Evolutionary conservation across 2,329 filamentous ascomycete genomes (phyloP), one percentile per base, ranked within the genome.

Genomic region (Colletotrichum cereale): DNA sequence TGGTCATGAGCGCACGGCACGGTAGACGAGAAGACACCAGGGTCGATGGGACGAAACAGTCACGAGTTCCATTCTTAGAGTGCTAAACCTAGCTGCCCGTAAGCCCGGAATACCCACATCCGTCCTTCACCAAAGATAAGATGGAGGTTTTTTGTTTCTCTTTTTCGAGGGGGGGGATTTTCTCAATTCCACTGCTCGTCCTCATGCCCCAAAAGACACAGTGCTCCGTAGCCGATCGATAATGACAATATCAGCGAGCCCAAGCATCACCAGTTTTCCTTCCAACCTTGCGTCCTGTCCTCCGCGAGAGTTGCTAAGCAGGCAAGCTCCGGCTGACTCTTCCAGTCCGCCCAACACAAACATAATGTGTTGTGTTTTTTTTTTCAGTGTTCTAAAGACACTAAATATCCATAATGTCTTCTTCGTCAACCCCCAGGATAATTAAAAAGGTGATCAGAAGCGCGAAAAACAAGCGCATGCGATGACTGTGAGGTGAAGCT

Each of bases 51-150:
- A 72, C 60, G 57, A 65, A 71, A 72, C 60, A 72, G 55, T 72
- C 69, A 60, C 63, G 60, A 72, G 60, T 72, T 72, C 66, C 66
- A 69, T 70, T 72, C 69, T 65, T 60, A 65, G 69, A 72, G 60
- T 38, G 69, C 69, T 70, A 72, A 67, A 63, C 24, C 55, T 68
- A 72, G 56, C 69, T 38, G 69, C 65, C 66, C 61, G 6, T 40
- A 72, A 72, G 60, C 65, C 60, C 42, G 62, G 60, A 70, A 65
- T 55, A 44, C 69, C 69, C 65, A 65, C 38, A 60, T 62, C 60
- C 69, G 55, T 38, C 53, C 60, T 64, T 70, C 69, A 55, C 69
- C 66, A 65, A 72, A 61, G 62, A 52, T 16, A 18, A 26, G 36
- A 47, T 29, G 56, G 40, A 42, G 36, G 36, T 24, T 40, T 47